Evolutionary conservation across 2,329 filamentous ascomycete genomes (phyloP), one percentile per base, ranked within the genome.

Genomic region (Penicillium sp.): DNA sequence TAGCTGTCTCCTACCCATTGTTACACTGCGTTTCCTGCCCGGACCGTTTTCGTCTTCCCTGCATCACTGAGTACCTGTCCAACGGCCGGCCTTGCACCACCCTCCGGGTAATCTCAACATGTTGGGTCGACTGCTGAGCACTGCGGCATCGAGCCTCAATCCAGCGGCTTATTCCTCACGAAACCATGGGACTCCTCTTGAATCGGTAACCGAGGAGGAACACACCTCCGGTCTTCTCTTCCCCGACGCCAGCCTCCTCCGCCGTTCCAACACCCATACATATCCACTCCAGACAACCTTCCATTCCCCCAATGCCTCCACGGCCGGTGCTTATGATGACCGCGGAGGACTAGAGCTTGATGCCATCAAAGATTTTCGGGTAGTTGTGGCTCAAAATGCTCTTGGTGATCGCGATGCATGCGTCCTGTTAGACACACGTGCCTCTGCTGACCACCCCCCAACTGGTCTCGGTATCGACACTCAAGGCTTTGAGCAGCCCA

Each of bases 201-300:
- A 82, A 65, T 82, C 80, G 26, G 78, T 80, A 26, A 81, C 79
- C 1, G 80, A 82, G 62, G 80, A 82, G 65, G 79, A 80, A 63
- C 80, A 82, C 64, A 82, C 80, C 5, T 79, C 79, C 49, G 77
- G 78, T 42, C 74, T 82, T 49, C 71, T 82, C 56, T 82, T 81
- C 63, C 80, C 80, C 37, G 79, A 81, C 68, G 74, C 75, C 43
- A 79, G 73, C 60, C 71, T 77, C 14, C 77, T 78, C 57, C 75
- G 76, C 58, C 76, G 73, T 38, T 79, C 78, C 46, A 73, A 76
- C 66, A 74, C 70, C 52, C 74, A 77, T 65, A 74, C 74, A n/a
- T 78, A 75, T 62, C 76, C 76, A 60, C 70, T 78, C 22, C 79
- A 78, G 65, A 75, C 78, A 49, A 74, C 75, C 42, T 73, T 76